These are phyloP conservation scores for Aspergillus olivimuriae DNA, from an alignment of 495 filamentous ascomycete genomes.

Conservation along the genomic window DNA sequence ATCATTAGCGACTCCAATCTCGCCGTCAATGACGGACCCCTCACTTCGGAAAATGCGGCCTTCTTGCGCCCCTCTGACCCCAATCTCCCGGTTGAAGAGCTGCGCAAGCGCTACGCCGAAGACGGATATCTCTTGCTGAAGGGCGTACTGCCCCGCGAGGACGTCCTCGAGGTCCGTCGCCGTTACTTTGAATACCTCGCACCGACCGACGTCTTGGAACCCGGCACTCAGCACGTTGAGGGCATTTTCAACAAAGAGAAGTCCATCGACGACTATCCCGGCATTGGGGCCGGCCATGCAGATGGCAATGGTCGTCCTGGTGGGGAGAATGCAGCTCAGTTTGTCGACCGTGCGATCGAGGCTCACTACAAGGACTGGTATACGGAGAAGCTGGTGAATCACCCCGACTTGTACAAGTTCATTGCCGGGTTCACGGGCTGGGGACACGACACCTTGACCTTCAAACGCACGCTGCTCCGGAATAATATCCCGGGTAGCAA, in stretches of 20 bases:
- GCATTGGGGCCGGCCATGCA: conserved; percentile 49
- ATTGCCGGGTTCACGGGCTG: conserved; percentile 49
- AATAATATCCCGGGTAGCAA: conserved; percentile 54
- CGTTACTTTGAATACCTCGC: conserved; percentile 52
- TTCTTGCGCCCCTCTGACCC: conserved; percentile 38
- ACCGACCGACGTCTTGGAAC: conserved; percentile 50
- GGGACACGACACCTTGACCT: conserved; percentile 43
- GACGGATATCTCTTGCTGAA: conserved; percentile 60
- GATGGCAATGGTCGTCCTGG: conserved; percentile 45
- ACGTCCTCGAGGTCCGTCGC: conserved; percentile 49
- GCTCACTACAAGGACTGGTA: conserved; percentile 55
- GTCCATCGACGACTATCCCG: conserved; percentile 43
- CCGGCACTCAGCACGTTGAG: conserved; percentile 32
- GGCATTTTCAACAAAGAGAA: conserved; percentile 48
- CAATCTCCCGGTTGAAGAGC: conserved; percentile 31
- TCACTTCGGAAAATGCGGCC: conserved; percentile 41
- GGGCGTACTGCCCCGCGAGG: conserved; percentile 47
- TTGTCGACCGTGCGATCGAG: conserved; percentile 50
- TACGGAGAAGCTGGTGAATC: conserved; percentile 48
- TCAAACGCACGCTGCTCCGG: conserved; percentile 45
- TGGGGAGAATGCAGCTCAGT: conserved; percentile 34
- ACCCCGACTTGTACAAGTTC: conserved; percentile 46
- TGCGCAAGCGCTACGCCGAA: conserved; percentile 45
- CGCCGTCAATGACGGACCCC: conserved; percentile 47
- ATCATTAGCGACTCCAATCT: conserved; percentile 22